Base-by-base conservation (phyloP, 116 monocot genomes). In the Cymodocea nodosa region DNA sequence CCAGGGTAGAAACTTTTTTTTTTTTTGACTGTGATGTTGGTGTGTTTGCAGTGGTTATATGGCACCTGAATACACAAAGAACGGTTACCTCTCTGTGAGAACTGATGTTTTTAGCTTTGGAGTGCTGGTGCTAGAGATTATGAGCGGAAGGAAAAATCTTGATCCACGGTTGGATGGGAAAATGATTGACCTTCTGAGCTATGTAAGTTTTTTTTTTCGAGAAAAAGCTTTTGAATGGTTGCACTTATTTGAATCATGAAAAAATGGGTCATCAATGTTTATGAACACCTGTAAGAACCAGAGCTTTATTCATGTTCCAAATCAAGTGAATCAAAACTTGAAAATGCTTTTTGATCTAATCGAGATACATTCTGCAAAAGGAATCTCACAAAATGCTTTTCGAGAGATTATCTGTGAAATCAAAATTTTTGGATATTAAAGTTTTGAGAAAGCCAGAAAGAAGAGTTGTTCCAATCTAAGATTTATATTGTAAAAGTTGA, bases 71-170 rank as follows among this genome's bases (percentile, higher is more conserved):
- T 88, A 88, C 60, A 85, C 88, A 36, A 67, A 77, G 22, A 83
- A 75, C 34, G 88, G 92, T 14, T 81, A 85, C 72, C 70, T 88
- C 35, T 92, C 92, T 30, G 67, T 79, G 57, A 92, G 88, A 77
- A 78, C 88, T 2, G 92, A 92, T 69, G 92, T 92, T 2, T 92
- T 85, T 73, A 92, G 92, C 73, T 92, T 78, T 62, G 92, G 92
- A 23, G 77, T 88, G 11, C 62, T 92, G 71, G 68, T 92, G 54
- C 52, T 92, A 52, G 92, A 92, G 79, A 92, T 92, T 57, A 65
- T 88, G 22, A 81, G 88, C 40, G 92, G 92, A 18, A 82, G 83
- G 51, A 92, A 83, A 73, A 92, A 88, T 76, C 78, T 82, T 16
- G 78, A 77, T n/a, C 49, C 10, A n/a, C 56, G 52, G 23, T 51